Conservation (phyloP, 352 stramenopile species). For the Phytopythium delawarense region DNA sequence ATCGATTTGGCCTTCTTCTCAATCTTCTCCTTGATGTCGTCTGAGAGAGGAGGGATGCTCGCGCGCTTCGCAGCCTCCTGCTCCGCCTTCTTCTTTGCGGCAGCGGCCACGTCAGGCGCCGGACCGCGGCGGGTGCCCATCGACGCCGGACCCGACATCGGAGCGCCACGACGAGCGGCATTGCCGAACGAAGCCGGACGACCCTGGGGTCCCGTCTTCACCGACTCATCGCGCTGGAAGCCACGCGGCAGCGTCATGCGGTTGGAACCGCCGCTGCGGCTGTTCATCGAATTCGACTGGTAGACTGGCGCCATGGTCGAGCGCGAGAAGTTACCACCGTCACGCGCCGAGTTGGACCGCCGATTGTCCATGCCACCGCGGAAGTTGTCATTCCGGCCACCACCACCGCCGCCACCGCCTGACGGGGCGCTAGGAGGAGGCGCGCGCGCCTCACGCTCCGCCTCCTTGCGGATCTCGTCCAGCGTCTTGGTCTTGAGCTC, state of each 20-base stretch:
- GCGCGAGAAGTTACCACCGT: slow-evolving; percentile 37
- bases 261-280: slow-evolving; percentile 24
- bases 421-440: slow-evolving; percentile 47
- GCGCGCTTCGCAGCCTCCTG: slow-evolving; percentile 21
- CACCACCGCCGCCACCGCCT: slow-evolving; percentile 21
- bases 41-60: slow-evolving; percentile 40
- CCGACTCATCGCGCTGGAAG: slow-evolving; percentile 55
- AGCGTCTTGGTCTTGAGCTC: slow-evolving; percentile 94
- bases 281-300: slow-evolving; percentile 49
- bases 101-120: slow-evolving; percentile 5
- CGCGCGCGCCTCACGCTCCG: slow-evolving; percentile 77
- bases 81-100: slow-evolving; percentile 24
- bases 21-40: slow-evolving; percentile 62
- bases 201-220: slow-evolving; percentile 53
- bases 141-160: neutral
- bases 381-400: slow-evolving; percentile 26
- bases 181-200: slow-evolving; percentile 45
- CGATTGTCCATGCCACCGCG: slow-evolving; percentile 25
- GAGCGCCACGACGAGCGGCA: slow-evolving; percentile 8
- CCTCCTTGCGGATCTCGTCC: slow-evolving; percentile 94
- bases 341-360: slow-evolving; percentile 50
- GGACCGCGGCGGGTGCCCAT: neutral
- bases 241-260: slow-evolving; percentile 43
- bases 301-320: slow-evolving; percentile 59
- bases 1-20: slow-evolving; percentile 76